Percentiles rank a stretch among this genome's conserved stretches.
Evolutionary conservation across 768 basidiomycete genomes (phyloP).

Genomic region (Leccinum disarticulatum): DNA sequence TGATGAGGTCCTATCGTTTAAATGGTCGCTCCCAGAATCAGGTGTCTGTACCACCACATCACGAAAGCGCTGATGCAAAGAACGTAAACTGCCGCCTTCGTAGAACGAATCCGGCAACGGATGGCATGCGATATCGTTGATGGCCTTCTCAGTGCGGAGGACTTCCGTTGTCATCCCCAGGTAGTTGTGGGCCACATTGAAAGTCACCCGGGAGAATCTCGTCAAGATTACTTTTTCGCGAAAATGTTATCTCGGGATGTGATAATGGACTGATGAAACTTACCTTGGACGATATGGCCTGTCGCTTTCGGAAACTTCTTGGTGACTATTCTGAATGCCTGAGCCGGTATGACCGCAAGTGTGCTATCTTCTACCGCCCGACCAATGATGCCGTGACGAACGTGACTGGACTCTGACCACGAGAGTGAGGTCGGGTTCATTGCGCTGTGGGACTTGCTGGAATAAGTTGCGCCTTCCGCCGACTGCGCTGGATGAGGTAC

Average conservation of each 20-base stretch:
- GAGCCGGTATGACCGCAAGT: constrained; percentile 97
- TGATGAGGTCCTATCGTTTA: constrained; percentile 30
- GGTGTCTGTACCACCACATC: constrained; percentile 44
- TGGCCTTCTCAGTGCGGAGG: constrained; percentile 92
- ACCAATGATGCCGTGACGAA: constrained; percentile 79
- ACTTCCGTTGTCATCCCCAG: constrained; percentile 94
- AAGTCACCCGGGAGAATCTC: constrained; percentile 94
- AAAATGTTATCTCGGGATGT: constrained; percentile 13
- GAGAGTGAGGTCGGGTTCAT: constrained; percentile 23
- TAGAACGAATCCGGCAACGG: constrained; percentile 92
- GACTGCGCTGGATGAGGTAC: constrained; percentile 55
- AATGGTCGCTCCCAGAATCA: constrained; percentile 60
- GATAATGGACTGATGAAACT: constrained; percentile 1
- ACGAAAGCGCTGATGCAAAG: constrained; percentile 89
- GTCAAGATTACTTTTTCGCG: constrained; percentile 79
- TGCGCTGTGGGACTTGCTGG: constrained; percentile 9
- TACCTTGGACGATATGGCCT: constrained; percentile 93
- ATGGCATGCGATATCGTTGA: constrained; percentile 96
- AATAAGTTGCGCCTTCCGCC: constrained; percentile 21
- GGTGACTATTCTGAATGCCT: constrained; percentile 91
- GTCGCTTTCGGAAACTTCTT: constrained; percentile 97
- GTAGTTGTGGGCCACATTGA: constrained; percentile 96
- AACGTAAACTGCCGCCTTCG: constrained; percentile 85
- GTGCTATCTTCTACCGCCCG: constrained; percentile 93
- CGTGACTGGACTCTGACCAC: constrained; percentile 32